A percentile compares a stretch with the other conserved stretches of the same genome.
phyloP scores from a whole-genome alignment of 257 asterid genomes.

The Fraxinus pennsylvanica region DNA sequence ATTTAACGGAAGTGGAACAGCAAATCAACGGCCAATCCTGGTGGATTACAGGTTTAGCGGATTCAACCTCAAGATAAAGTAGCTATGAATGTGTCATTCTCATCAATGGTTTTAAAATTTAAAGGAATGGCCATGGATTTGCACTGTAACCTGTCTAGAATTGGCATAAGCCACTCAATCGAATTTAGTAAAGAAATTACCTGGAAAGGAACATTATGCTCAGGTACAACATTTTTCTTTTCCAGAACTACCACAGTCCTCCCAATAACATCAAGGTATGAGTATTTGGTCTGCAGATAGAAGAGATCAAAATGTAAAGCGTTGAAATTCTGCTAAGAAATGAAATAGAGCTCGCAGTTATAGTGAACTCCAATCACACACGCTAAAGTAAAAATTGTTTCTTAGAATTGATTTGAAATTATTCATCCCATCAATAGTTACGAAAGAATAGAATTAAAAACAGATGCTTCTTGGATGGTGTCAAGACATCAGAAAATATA shows the following conservation, averaged over 20 bases:
- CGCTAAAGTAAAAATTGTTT: background rate
- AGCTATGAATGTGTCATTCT: background rate
- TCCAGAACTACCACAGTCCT: slow-evolving; percentile 91
- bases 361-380: slow-evolving; percentile 15
- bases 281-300: slow-evolving; percentile 73
- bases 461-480: slow-evolving; percentile 6
- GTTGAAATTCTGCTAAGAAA: slow-evolving; percentile 11
- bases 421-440: background rate
- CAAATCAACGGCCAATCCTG: background rate
- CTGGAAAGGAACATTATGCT: slow-evolving; percentile 92
- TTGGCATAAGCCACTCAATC: background rate
- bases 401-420: background rate
- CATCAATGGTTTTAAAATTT: background rate
- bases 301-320: slow-evolving; percentile 28
- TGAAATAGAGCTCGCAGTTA: slow-evolving; percentile 1
- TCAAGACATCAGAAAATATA: slow-evolving; percentile 7
- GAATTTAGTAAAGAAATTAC: slow-evolving; percentile 40
- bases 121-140: background rate
- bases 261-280: slow-evolving; percentile 95
- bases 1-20: background rate
- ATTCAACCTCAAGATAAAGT: background rate
- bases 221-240: slow-evolving; percentile 89
- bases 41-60: background rate
- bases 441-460: background rate
- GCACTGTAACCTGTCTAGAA: background rate